Conservation (phyloP, 202 grass and related monocot genomes). For the Panicum virgatum region DNA sequence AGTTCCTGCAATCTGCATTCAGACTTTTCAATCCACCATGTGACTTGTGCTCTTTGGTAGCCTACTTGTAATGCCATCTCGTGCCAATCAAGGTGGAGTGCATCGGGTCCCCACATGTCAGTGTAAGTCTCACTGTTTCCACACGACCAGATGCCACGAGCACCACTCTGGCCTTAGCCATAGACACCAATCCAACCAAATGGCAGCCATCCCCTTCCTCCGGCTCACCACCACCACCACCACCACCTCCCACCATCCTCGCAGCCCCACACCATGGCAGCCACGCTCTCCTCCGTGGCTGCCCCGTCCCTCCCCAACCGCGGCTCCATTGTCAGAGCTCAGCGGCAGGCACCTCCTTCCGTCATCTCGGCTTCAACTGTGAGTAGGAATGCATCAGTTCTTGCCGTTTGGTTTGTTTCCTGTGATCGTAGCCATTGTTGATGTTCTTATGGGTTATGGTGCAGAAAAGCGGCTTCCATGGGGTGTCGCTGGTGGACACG, state of each 20-base stretch:
- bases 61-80: not conserved
- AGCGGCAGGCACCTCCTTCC: conserved; percentile 34
- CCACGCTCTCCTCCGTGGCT: conserved; percentile 53
- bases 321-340: conserved; percentile 49
- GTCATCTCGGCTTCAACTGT: conserved; percentile 48
- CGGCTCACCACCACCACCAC: conserved; percentile 10
- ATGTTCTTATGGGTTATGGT: not conserved
- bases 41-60: not conserved
- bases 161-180: conserved; percentile 24
- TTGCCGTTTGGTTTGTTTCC: not conserved
- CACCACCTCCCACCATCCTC: conserved; percentile 33
- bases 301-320: conserved; percentile 54
- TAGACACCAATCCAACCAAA: conserved; percentile 40
- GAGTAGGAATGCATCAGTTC: conserved; percentile 25
- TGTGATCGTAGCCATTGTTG: not conserved
- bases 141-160: conserved; percentile 4
- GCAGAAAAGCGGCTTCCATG: conserved; percentile 73
- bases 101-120: not conserved
- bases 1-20: not conserved
- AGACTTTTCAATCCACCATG: not conserved
- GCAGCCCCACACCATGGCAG: conserved; percentile 49
- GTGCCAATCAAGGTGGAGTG: not conserved
- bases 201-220: conserved; percentile 40
- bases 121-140: conserved; percentile 9
- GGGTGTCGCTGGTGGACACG: conserved; percentile 55